These are phyloP conservation scores for Boletus calvinii DNA, from an alignment of 1,284 basidiomycete genomes.

Conservation along the genomic window DNA sequence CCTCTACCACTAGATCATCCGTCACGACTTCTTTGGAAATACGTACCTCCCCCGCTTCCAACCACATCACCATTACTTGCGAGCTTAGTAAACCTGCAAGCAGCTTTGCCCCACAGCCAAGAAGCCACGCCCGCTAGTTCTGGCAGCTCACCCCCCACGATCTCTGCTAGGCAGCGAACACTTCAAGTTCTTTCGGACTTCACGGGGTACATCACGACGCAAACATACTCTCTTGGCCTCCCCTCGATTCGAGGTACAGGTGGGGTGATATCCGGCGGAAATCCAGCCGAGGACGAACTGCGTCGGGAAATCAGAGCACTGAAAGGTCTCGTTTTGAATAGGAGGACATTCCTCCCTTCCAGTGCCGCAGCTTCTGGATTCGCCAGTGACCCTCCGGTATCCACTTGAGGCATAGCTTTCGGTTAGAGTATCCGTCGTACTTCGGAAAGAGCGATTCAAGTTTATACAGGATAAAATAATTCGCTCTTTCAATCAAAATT, in stretches of 20 bases:
- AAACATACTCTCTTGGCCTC: slow-evolving; percentile 40
- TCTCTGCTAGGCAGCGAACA: slow-evolving; percentile 43
- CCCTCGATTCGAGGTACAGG: slow-evolving; percentile 18
- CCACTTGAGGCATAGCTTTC: slow-evolving; percentile 3
- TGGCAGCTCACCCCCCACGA: slow-evolving; percentile 22
- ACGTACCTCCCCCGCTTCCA: slow-evolving; percentile 41
- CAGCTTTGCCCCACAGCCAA: slow-evolving; percentile 38
- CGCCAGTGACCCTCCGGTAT: slow-evolving; percentile 3
- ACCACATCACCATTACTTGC: slow-evolving; percentile 45
- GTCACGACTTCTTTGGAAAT: slow-evolving; percentile 50
- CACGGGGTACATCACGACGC: slow-evolving; percentile 52
- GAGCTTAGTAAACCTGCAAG: slow-evolving; percentile 48
- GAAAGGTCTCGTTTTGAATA: slow-evolving; percentile 55
- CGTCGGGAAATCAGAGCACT: slow-evolving; percentile 51
- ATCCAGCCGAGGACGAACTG: slow-evolving; percentile 43
- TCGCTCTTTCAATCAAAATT: background rate
- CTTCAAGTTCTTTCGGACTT: slow-evolving; percentile 48
- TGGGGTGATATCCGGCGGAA: slow-evolving; percentile 4
- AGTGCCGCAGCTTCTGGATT: slow-evolving; percentile 6
- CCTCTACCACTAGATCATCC: slow-evolving; percentile 23
- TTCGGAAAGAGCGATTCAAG: background rate
- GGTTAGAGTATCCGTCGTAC: background rate
- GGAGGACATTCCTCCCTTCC: slow-evolving; percentile 34
- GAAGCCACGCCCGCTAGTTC: slow-evolving; percentile 36
- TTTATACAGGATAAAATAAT: background rate